phyloP scores from a whole-genome alignment of 192 early-diverging fungal species.

The Backusella psychrophila region DNA sequence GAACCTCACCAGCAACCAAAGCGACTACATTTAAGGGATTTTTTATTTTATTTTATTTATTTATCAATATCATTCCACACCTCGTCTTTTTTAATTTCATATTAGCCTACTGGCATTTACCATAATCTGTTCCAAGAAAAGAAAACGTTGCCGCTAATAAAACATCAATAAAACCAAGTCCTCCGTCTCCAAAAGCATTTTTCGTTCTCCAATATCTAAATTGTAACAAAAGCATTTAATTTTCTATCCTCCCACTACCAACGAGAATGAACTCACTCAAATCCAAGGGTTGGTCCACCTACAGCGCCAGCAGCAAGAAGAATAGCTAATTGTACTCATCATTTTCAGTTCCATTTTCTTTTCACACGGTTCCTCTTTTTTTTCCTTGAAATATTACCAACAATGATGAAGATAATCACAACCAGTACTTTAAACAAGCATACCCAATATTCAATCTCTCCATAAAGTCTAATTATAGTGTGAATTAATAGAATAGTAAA shows the following conservation, averaged over 20 bases:
- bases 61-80: neutral
- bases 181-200: constrained; percentile 55
- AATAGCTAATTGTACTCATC: constrained; percentile 28
- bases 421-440: constrained; percentile 75
- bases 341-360: neutral
- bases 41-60: neutral
- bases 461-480: constrained; percentile 60
- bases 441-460: constrained; percentile 87
- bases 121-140: constrained; percentile 82
- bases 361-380: neutral
- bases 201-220: constrained; percentile 63
- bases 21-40: constrained; percentile 47
- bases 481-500: neutral
- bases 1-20: constrained; percentile 84
- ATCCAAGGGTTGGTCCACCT: constrained; percentile 50
- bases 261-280: constrained; percentile 1
- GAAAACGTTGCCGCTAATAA: constrained; percentile 80
- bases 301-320: constrained; percentile 59
- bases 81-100: neutral
- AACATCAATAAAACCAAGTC: constrained; percentile 60
- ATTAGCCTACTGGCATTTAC: constrained; percentile 2
- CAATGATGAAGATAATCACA: constrained; percentile 74
- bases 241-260: no score
- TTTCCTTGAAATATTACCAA: constrained; percentile 28
- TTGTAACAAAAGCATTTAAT: no score